Percentiles rank a stretch among this genome's conserved stretches.
These are phyloP conservation scores for Castanea crenata DNA, from an alignment of 306 rosid genomes.

Conservation along the genomic window DNA sequence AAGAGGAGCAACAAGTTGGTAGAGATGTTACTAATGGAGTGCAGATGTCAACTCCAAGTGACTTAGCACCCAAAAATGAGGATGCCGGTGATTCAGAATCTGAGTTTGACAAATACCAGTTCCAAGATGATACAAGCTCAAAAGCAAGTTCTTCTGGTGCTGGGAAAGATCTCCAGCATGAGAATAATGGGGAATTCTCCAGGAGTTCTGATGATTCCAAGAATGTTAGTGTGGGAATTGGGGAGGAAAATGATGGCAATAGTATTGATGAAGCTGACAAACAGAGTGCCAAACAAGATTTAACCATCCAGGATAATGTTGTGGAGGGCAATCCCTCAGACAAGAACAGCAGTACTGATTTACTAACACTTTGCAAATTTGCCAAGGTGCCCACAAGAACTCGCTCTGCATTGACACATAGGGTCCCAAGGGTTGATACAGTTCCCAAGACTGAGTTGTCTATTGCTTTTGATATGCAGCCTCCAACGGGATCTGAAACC, in stretches of 20 bases:
- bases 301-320: slow-evolving; percentile 33
- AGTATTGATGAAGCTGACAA: slow-evolving; percentile 43
- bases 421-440: slow-evolving; percentile 45
- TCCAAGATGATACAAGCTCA: slow-evolving; percentile 38
- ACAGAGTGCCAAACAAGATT: slow-evolving; percentile 37
- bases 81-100: slow-evolving; percentile 41
- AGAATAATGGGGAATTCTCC: slow-evolving; percentile 25
- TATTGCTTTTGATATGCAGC: slow-evolving; percentile 21
- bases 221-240: slow-evolving; percentile 28
- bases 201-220: slow-evolving; percentile 36
- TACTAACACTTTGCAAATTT: slow-evolving; percentile 60
- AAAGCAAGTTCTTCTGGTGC: slow-evolving; percentile 40
- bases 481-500: slow-evolving; percentile 30
- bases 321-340: slow-evolving; percentile 36
- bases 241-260: slow-evolving; percentile 39
- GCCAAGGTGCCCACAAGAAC: slow-evolving; percentile 80
- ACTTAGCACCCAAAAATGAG: slow-evolving; percentile 34
- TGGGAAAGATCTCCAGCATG: slow-evolving; percentile 35
- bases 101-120: slow-evolving; percentile 28
- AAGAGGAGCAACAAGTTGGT: slow-evolving; percentile 32
- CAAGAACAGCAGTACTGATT: slow-evolving; percentile 43
- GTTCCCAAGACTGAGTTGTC: slow-evolving; percentile 30
- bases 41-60: slow-evolving; percentile 32
- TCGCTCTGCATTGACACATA: slow-evolving; percentile 59
- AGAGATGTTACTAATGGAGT: slow-evolving; percentile 26